Percentiles rank a stretch among this genome's conserved stretches.
These are phyloP conservation scores for Pyracantha coccinea DNA, from an alignment of 331 rosid species.

Conservation along the genomic window DNA sequence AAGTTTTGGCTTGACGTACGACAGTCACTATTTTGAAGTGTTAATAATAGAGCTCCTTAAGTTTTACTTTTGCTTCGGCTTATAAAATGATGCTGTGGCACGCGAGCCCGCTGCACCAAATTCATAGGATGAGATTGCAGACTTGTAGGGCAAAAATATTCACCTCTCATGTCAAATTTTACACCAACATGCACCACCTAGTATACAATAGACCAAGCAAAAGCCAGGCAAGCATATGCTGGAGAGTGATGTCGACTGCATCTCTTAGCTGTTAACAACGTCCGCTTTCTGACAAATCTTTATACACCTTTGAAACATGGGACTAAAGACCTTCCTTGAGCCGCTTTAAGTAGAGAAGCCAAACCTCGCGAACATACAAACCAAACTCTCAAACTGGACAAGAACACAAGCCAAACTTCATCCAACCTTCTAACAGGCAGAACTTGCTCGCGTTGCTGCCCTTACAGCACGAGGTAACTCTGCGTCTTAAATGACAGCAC, in stretches of 20 bases:
- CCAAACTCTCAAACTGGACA: background rate
- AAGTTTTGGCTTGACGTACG: no score
- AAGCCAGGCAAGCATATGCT: background rate
- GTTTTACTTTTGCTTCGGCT: background rate
- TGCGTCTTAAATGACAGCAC: no score
- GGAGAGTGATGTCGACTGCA: background rate
- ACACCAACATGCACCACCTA: background rate
- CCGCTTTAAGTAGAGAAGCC: no score
- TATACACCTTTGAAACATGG: no score
- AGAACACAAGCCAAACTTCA: background rate
- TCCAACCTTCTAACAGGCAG: background rate
- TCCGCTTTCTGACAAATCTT: no score
- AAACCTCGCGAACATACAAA: no score
- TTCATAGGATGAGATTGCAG: background rate
- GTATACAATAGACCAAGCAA: background rate
- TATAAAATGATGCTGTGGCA: background rate
- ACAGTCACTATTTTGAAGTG: no score
- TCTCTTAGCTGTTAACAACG: no score
- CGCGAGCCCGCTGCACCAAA: background rate
- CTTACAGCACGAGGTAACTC: background rate
- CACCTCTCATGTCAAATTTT: background rate
- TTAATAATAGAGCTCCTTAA: no score
- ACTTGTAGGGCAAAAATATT: background rate
- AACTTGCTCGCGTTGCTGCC: background rate
- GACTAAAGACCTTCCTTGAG: no score